Base-by-base conservation (phyloP, 1,284 basidiomycete species). In the Lignosus rhinocerotis region DNA sequence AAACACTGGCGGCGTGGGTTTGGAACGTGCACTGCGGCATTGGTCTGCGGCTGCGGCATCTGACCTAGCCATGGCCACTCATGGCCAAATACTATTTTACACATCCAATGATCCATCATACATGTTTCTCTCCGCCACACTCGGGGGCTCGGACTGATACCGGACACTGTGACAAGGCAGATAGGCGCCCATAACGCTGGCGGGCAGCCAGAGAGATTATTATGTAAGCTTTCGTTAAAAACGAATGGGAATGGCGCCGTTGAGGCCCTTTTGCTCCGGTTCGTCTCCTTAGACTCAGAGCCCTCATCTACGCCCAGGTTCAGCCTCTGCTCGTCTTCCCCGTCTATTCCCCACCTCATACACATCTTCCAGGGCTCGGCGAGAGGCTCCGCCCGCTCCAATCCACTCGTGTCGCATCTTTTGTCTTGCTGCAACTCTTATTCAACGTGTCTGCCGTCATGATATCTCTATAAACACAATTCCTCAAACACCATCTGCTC, bases 401-500 rank as follows among this genome's bases (percentile, higher is more conserved):
- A 56, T 66, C 66, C 66, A 62, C 68, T 61, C 60, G 43, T 58
- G 32, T 59, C 34, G 45, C 56, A 3, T 54, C 57, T 53, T 42
- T 62, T 60, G 47, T 64, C 53, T 52, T 39, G 59, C 56, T 54
- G 50, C 55, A 56, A 51, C 48, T 52, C 56, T 44, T 59, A 8
- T 54, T 30, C 59, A 68, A 66, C 69, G 64, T 69, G 59, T 59
- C 53, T 46, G 61, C 67, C 64, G 68, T 70, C 73, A 75, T 75
- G 68, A 71, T 71, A 71, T 73, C 73, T 63, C 70, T 65, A 70
- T 75, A 74, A 72, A 70, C 70, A 34, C 53, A 34, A 58, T 59
- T 55, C 50, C 59, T 12, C 53, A 49, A 50, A 49, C 43, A 51
- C 64, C 49, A 65, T 63, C 62, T 59, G 49, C 59, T 47, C 50